Evolutionary conservation across 345 rosid genomes (phyloP), one percentile per base, ranked within the genome.

Genomic region (Viola odorata): DNA sequence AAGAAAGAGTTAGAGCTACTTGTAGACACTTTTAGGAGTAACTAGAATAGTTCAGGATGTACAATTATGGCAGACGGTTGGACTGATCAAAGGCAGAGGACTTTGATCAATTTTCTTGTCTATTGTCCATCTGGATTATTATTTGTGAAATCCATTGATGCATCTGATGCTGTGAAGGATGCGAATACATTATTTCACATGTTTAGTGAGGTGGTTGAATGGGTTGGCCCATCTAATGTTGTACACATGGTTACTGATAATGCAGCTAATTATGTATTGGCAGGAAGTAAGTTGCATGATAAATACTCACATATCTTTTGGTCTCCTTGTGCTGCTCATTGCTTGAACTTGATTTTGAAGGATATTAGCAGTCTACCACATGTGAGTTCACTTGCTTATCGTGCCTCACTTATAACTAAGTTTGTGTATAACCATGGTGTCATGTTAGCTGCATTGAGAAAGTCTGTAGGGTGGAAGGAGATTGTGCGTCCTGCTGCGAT

Each of bases 391-490:
- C 58, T 56, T 56, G n/a, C 45, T 12, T 56, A 7, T 0, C 44
- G 16, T 12, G 60, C 60, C 12, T 56, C 45, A 1, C 38, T 37
- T 7, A 8, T 57, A 3, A 57, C 49, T 0, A 14, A 38, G 3
- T 62, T 62, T 62, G 37, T 62, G 1, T 62, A 50, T 41, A 62
- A 62, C 39, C 57, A 50, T 50, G 8, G 8, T 7, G 5, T 13
- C 1, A 12, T 10, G 0, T 37, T 48, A 17, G 5, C 55, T 37
- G 36, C 44, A 55, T 61, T 61, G 23, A 32, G 53, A 14, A 47
- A 61, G 7, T 45, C 17, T 1, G 7, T 36, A 4, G 52, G 10
- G 10, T 45, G 44, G 42, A 49, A n/a, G 10, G 45, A 37, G 16
- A 14, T 61, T 37, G 9, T 55, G 45, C 42, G 3, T n/a, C 32